Evolutionary conservation across 139 green algal species (phyloP).

Genomic region (Chlamydomonas sphaeroides): DNA sequence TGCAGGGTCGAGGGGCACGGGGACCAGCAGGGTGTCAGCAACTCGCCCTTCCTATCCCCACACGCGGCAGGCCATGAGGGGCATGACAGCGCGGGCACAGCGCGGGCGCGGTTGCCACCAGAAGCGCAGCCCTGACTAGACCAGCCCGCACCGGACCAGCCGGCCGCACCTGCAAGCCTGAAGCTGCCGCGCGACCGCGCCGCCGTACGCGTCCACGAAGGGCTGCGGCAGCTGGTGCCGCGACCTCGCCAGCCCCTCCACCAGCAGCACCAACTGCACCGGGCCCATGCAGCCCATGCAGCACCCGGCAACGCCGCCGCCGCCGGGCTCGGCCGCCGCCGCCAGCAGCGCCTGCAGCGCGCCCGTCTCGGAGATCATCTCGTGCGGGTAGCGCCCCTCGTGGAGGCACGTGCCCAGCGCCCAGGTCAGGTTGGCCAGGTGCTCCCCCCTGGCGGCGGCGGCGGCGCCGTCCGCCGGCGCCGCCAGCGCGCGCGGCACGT

Average conservation of each 20-base stretch:
- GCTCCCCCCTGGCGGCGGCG: background rate
- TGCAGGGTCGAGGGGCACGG: background rate
- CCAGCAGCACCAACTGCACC: slow-evolving; percentile 21
- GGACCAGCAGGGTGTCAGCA: too few species aligned
- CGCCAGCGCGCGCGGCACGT: background rate
- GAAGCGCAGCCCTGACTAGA: too few species aligned
- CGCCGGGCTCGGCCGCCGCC: too few species aligned
- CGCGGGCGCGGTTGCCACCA: too few species aligned
- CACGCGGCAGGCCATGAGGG: too few species aligned
- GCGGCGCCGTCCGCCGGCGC: background rate
- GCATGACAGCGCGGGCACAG: too few species aligned
- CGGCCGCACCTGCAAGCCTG: slow-evolving; percentile 8
- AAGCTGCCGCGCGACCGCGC: slow-evolving; percentile 7
- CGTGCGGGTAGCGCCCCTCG: background rate
- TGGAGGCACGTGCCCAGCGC: background rate
- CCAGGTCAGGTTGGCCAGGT: slow-evolving; percentile 17
- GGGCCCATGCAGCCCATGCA: slow-evolving; percentile 4
- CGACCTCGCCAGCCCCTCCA: slow-evolving; percentile 9
- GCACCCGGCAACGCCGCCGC: too few species aligned
- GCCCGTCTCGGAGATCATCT: background rate
- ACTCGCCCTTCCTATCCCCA: too few species aligned
- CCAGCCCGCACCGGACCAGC: too few species aligned
- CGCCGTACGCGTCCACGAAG: background rate
- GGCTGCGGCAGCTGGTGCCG: slow-evolving; percentile 15
- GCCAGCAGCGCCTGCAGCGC: slow-evolving; percentile 6